A percentile compares a stretch with the other conserved stretches of the same genome.
Evolutionary conservation across 2,329 filamentous ascomycete species (phyloP).

Genomic region (Thermothelomyces thermophilus): DNA sequence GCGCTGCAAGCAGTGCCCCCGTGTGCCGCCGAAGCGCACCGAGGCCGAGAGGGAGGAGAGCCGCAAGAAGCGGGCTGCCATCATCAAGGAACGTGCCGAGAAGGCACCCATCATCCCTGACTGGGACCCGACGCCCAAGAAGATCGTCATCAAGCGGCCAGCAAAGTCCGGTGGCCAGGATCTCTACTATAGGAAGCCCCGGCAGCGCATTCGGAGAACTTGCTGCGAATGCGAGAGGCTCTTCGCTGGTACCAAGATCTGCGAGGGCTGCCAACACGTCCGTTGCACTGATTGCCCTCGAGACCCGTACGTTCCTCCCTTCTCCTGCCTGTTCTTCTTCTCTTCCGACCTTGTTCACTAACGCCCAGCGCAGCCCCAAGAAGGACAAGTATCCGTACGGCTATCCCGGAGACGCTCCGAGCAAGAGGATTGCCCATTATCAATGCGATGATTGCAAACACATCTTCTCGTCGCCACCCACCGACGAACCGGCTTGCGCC

Average conservation of each 20-base stretch:
- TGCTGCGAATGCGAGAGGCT: constrained; percentile 68
- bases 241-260: constrained; percentile 57
- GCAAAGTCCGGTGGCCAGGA: constrained; percentile 63
- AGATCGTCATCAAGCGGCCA: constrained; percentile 53
- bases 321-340: neutral
- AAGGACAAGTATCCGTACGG: constrained; percentile 62
- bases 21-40: constrained; percentile 62
- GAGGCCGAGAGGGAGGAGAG: constrained; percentile 48
- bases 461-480: constrained; percentile 45
- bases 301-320: constrained; percentile 55
- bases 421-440: constrained; percentile 46
- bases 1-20: constrained; percentile 73
- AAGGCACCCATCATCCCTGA: constrained; percentile 48
- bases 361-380: constrained; percentile 45
- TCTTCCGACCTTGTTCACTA: constrained; percentile 9
- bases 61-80: constrained; percentile 44
- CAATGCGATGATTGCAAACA: constrained; percentile 58
- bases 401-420: constrained; percentile 60
- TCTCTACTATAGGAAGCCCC: constrained; percentile 62
- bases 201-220: constrained; percentile 65
- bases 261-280: constrained; percentile 61
- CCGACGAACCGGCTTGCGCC: constrained; percentile 48
- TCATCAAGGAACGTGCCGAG: constrained; percentile 50
- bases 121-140: constrained; percentile 42
- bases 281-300: constrained; percentile 77